These are phyloP conservation scores for Haplosporangium sp. DNA, from an alignment of 371 early-diverging fungal genomes.

Conservation along the genomic window DNA sequence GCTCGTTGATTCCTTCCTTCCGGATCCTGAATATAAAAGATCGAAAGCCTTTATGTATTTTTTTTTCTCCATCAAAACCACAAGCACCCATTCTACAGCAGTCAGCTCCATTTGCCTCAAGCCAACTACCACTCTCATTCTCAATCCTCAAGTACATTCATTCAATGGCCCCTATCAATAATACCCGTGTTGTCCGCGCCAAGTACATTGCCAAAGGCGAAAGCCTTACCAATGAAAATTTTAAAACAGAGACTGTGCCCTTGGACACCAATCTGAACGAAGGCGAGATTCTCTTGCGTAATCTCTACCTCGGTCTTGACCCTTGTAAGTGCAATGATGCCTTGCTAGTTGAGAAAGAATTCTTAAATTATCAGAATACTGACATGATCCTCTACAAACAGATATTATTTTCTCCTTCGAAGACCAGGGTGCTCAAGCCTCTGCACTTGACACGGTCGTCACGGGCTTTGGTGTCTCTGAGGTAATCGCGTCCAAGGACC, in stretches of 20 bases:
- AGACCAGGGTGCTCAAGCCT: background rate
- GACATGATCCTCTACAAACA: background rate
- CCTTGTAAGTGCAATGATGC: slow-evolving; percentile 22
- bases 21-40: too few relatives aligned
- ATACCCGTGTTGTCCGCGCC: slow-evolving; percentile 21
- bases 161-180: slow-evolving; percentile 13
- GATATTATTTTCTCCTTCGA: background rate
- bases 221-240: background rate
- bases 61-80: too few relatives aligned
- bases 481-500: slow-evolving; percentile 65
- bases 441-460: slow-evolving; percentile 57
- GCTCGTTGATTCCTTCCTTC: too few relatives aligned
- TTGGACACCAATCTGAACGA: slow-evolving; percentile 7
- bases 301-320: slow-evolving; percentile 23
- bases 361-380: background rate
- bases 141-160: background rate
- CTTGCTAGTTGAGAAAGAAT: too few relatives aligned
- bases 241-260: slow-evolving; percentile 17
- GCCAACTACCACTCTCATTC: background rate
- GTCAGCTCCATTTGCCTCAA: too few relatives aligned
- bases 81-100: too few relatives aligned
- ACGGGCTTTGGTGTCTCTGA: slow-evolving; percentile 65
- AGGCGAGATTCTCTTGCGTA: slow-evolving; percentile 28
- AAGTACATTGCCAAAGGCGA: background rate
- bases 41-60: too few relatives aligned